Conservation (phyloP, 495 filamentous ascomycete genomes). For the Talaromyces borbonicus region DNA sequence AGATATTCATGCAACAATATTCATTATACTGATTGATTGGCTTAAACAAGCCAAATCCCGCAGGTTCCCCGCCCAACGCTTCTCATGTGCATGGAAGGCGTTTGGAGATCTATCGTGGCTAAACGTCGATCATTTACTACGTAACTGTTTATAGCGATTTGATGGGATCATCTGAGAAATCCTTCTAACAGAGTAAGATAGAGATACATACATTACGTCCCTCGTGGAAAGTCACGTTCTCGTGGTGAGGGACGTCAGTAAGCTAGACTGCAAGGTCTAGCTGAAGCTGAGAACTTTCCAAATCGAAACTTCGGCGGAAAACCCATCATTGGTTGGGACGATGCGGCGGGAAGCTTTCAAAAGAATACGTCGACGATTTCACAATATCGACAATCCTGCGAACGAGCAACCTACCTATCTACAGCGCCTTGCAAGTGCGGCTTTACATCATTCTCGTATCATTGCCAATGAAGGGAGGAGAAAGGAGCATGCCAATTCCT, state of each 20-base stretch:
- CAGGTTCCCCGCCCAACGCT: neutral
- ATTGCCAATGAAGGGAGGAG: no score
- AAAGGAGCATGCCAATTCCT: no score
- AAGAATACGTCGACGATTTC: no score
- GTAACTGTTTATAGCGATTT: conserved; percentile 1
- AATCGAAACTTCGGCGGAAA: no score
- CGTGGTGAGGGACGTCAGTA: neutral
- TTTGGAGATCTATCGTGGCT: neutral
- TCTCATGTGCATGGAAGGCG: neutral
- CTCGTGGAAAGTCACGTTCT: neutral
- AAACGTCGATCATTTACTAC: neutral
- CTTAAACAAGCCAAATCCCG: neutral
- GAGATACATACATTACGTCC: conserved; percentile 2
- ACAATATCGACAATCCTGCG: no score
- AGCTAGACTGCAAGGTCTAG: no score
- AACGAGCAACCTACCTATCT: no score
- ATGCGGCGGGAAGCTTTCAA: no score
- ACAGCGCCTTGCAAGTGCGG: no score
- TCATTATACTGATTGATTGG: neutral
- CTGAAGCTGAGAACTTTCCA: no score
- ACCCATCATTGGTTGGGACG: no score
- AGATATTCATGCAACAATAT: neutral
- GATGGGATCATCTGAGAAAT: neutral
- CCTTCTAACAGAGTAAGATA: conserved; percentile 1
- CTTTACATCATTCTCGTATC: no score